phyloP scores from a whole-genome alignment of 2,329 filamentous ascomycete genomes.

The Neonectria neomacrospora region DNA sequence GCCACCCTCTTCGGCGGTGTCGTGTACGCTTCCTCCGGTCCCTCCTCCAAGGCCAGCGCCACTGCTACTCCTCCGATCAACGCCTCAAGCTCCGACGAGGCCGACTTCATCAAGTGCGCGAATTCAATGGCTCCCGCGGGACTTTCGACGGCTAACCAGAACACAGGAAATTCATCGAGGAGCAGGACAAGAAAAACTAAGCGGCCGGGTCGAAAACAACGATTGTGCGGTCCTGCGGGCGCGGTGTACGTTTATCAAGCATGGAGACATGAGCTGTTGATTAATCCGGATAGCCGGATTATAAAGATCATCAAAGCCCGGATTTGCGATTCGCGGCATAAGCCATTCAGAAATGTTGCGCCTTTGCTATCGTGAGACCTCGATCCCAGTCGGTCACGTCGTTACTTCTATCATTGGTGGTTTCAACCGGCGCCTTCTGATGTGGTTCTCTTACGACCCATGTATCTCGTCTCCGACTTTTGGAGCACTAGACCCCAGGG shows the following conservation, averaged over 20 bases:
- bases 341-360: slow-evolving; percentile 19
- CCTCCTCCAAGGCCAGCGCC: slow-evolving; percentile 57
- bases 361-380: slow-evolving; percentile 27
- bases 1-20: slow-evolving; percentile 61
- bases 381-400: neutral
- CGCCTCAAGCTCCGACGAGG: slow-evolving; percentile 70
- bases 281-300: slow-evolving; percentile 40
- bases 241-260: slow-evolving; percentile 50
- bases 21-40: slow-evolving; percentile 58
- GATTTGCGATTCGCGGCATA: slow-evolving; percentile 38
- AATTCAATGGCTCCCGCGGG: slow-evolving; percentile 37
- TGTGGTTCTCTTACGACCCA: neutral
- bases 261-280: slow-evolving; percentile 40
- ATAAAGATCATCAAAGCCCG: slow-evolving; percentile 43
- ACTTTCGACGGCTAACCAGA: slow-evolving; percentile 39
- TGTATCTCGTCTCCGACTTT: neutral
- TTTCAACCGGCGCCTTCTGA: neutral
- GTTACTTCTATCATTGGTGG: neutral
- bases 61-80: slow-evolving; percentile 68
- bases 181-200: slow-evolving; percentile 57
- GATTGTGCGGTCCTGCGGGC: slow-evolving; percentile 44
- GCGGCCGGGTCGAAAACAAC: slow-evolving; percentile 30
- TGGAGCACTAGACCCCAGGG: neutral
- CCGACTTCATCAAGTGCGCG: slow-evolving; percentile 72
- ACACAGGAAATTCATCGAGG: slow-evolving; percentile 54